Base-by-base conservation (phyloP, 2,329 filamentous ascomycete genomes). In the Basipetospora chlamydospora region DNA sequence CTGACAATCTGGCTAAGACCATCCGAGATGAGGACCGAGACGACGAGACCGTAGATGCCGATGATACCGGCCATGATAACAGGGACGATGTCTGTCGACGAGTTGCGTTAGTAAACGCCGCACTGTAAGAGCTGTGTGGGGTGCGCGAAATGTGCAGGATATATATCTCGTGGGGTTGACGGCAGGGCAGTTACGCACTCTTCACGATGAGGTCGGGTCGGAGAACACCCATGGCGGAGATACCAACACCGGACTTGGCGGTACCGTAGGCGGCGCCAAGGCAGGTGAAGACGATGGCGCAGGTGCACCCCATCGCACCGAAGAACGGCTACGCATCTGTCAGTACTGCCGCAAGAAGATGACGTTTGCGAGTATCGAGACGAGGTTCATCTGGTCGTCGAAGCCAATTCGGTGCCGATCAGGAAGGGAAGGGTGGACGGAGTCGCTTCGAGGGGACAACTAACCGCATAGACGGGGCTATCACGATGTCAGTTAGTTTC, bases 31-130 rank as follows among this genome's bases (percentile, higher is more conserved):
- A 90, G 65, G 58, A 90, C 83, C 13, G 83, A 87, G 43, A 88
- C 82, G 63, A 90, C 83, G 47, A 90, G 73, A 53, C 83, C 83
- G 67, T 90, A 98, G 63, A 98, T 96, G 81, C 85, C 90, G 66
- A 98, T 96, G 65, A 98, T 98, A 96, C 90, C 90, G 72, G 90
- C 90, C 90, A 98, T 98, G 78, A 98, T 94, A 64, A 96, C 90
- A 59, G 90, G 90, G 47, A 96, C 88, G 62, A 96, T 95, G 74
- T 95, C 88, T 96, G 48, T 8, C 33, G 3, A 17, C n/a, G n/a
- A n/a, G n/a, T n/a, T n/a, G n/a, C n/a, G n/a, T n/a, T n/a, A n/a
- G n/a, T n/a, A n/a, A n/a, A n/a, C n/a, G n/a, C n/a, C n/a, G n/a
- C n/a, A n/a, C n/a, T n/a, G n/a, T n/a, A n/a, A n/a, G n/a, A n/a